Evolutionary conservation across 176 grass and related monocot species (phyloP).

Genomic region (Aegilops speltoides): DNA sequence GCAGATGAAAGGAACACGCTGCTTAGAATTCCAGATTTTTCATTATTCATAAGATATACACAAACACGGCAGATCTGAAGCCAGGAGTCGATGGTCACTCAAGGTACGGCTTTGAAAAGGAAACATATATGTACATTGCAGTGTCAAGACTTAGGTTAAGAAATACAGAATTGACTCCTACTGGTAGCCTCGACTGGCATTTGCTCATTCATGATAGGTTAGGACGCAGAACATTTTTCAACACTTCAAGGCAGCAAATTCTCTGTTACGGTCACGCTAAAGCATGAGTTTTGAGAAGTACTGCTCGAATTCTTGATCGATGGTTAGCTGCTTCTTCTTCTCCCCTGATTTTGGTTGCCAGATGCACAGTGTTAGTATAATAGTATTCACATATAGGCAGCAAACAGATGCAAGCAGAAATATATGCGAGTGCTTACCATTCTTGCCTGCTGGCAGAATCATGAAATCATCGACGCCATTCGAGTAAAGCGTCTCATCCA

Average conservation of each 20-base stretch:
- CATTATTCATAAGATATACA: neutral
- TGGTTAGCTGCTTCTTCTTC: slow-evolving; percentile 39
- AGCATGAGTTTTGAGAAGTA: slow-evolving; percentile 87
- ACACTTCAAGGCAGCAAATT: neutral
- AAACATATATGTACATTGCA: slow-evolving; percentile 28
- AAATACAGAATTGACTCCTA: neutral
- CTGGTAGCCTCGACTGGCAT: neutral
- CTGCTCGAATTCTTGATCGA: slow-evolving; percentile 87
- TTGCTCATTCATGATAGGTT: neutral
- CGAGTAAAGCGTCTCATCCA: slow-evolving; percentile 49
- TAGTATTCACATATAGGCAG: neutral
- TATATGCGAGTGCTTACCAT: slow-evolving; percentile 31
- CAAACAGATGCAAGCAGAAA: neutral
- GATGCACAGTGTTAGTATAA: slow-evolving; percentile 6
- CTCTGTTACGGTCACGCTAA: slow-evolving; percentile 25
- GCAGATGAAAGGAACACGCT: neutral
- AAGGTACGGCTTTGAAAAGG: neutral
- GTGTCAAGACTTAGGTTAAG: neutral
- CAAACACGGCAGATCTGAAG: neutral
- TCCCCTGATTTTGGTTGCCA: slow-evolving; percentile 32
- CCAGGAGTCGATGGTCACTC: slow-evolving; percentile 7
- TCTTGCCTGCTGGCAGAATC: slow-evolving; percentile 27
- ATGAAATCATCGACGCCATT: slow-evolving; percentile 48
- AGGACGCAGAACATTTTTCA: neutral
- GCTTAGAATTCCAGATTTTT: neutral